Evolutionary conservation across 352 stramenopile species (phyloP), one percentile per base, ranked within the genome.

Genomic region (Thalassiosira exigua): DNA sequence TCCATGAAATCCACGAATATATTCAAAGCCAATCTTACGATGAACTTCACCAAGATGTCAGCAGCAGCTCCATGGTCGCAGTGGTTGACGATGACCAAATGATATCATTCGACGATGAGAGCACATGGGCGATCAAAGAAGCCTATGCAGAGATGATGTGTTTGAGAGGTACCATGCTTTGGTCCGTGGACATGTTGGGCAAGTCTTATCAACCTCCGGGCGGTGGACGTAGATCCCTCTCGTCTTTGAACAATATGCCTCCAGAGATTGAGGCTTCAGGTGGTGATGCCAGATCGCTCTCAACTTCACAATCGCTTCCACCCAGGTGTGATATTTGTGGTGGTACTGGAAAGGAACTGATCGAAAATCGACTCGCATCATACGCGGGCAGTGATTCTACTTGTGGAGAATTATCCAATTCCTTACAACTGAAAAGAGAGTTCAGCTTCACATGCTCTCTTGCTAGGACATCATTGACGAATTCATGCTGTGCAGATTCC

Each of bases 81-180:
- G 78, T 86, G 48, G 78, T 82, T 21, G 64, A 75, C 52, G 53
- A 59, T 42, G 67, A 80, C 24, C 78, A 86, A 76, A 79, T 82
- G 72, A 82, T 86, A 52, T 86, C 78, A 65, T 86, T 76, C 58
- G 78, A 86, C 48, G 69, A 86, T 39, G 71, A 78, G 46, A 72
- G 21, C 36, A 86, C 78, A 21, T 86, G 74, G 72, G 62, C 72
- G 17, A 86, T 86, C 57, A 86, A 86, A 54, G 74, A 82, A 75
- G 68, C 53, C 7, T 86, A 86, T 66, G 78, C 78, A 24, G 72
- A 86, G 59, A 82, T 82, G 72, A 86, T 86, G 78, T 86, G 78
- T 41, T 67, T 86, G 21, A 79, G 78, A 79, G 78, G 78, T 22
- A 73, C 65, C 26, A 86, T 82, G 72, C 48, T 86, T 17, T 86